Conservation (phyloP, 331 rosid species). For the Quercus tomentella region DNA sequence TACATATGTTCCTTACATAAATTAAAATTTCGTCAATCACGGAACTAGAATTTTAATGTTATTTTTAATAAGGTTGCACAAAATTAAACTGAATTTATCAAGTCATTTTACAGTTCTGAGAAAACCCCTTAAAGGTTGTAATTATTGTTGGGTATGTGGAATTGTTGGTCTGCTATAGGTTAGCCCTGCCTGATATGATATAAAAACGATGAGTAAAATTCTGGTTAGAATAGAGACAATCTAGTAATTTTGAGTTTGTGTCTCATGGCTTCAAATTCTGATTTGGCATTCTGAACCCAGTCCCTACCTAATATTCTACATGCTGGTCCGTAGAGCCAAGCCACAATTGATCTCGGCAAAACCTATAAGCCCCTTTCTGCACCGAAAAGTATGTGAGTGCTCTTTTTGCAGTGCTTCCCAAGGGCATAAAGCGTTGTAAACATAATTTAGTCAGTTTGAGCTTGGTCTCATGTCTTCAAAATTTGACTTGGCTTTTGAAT, state of each 20-base stretch:
- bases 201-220: neutral
- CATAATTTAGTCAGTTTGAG: neutral
- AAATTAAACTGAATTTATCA: neutral
- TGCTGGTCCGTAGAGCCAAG: neutral
- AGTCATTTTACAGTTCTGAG: neutral
- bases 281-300: neutral
- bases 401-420: neutral
- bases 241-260: neutral
- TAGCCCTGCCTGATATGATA: neutral
- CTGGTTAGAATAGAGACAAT: neutral
- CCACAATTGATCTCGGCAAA: neutral
- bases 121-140: neutral
- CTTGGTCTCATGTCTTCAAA: neutral
- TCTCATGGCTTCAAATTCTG: neutral
- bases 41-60: neutral
- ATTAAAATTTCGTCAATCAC: neutral
- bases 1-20: neutral
- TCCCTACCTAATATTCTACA: neutral
- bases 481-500: neutral
- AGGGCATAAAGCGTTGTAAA: neutral
- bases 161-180: neutral
- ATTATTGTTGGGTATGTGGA: neutral
- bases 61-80: neutral
- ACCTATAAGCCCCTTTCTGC: neutral
- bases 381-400: neutral